Conservation (phyloP, 306 rosid genomes). For the Quercus mongolica region DNA sequence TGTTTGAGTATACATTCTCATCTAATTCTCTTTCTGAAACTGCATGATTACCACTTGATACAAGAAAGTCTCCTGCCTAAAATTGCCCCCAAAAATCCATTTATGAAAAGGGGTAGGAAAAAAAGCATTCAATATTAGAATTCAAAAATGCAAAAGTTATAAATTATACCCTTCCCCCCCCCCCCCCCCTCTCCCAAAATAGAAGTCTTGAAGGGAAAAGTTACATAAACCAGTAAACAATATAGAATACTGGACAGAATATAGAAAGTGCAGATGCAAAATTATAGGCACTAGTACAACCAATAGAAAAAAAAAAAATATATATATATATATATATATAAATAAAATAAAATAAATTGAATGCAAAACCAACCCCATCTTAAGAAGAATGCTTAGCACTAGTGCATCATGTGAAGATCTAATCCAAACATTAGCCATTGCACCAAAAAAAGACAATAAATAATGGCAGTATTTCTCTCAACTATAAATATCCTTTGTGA, state of each 20-base stretch:
- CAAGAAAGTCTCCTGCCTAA: slow-evolving; percentile 88
- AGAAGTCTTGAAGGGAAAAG: too few species aligned
- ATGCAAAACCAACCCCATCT: not conserved
- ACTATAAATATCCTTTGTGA: not conserved
- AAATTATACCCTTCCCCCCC: not conserved
- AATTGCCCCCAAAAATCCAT: slow-evolving; percentile 24
- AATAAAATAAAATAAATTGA: not conserved
- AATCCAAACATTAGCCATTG: not conserved
- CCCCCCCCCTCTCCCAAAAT: too few species aligned
- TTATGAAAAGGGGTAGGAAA: slow-evolving; percentile 8
- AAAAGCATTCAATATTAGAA: not conserved
- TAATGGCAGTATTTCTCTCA: not conserved
- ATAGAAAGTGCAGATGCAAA: slow-evolving; percentile 8
- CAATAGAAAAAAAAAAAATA: not conserved
- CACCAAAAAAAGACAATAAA: not conserved
- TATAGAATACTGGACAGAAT: not conserved
- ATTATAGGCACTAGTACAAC: not conserved
- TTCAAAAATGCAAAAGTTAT: slow-evolving; percentile 4
- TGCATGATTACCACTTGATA: slow-evolving; percentile 57
- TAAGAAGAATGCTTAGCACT: not conserved
- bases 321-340: too few species aligned
- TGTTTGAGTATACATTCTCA: slow-evolving; percentile 69
- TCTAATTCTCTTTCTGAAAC: slow-evolving; percentile 71
- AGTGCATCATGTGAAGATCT: not conserved
- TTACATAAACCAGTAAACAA: slow-evolving; percentile 3